A percentile compares a stretch with the other conserved stretches of the same genome.
These are phyloP conservation scores for Euphorbia lathyris DNA, from an alignment of 345 rosid species.

Conservation along the genomic window DNA sequence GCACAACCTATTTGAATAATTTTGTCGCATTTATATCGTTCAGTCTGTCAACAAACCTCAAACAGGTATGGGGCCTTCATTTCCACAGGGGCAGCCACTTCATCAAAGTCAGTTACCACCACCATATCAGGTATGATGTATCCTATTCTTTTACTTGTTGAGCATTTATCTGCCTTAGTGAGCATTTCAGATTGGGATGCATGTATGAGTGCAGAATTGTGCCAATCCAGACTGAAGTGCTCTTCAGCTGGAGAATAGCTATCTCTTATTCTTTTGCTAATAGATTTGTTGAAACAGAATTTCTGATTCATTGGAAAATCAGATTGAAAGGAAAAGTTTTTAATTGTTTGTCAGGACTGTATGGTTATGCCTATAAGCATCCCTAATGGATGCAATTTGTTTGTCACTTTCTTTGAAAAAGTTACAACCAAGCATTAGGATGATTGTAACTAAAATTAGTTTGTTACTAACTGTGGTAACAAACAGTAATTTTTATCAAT, in stretches of 20 bases:
- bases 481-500: too few species aligned
- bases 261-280: not conserved
- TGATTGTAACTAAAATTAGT: too few species aligned
- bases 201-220: not conserved
- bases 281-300: not conserved
- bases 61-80: slow-evolving; percentile 53
- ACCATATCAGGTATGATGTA: slow-evolving; percentile 52
- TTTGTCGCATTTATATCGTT: slow-evolving; percentile 25
- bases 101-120: slow-evolving; percentile 51
- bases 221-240: slow-evolving; percentile 4
- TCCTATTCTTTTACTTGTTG: slow-evolving; percentile 10
- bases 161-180: not conserved
- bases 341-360: not conserved
- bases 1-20: slow-evolving; percentile 10
- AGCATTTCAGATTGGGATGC: not conserved
- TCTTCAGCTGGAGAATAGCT: not conserved
- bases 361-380: too few species aligned
- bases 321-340: not conserved
- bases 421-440: too few species aligned
- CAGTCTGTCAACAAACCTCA: slow-evolving; percentile 62
- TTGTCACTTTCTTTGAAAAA: too few species aligned
- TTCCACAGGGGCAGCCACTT: slow-evolving; percentile 65
- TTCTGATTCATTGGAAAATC: not conserved
- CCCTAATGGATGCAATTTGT: not conserved
- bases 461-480: too few species aligned